Base-by-base conservation (phyloP, 495 filamentous ascomycete species). In the Parathielavia appendiculata region DNA sequence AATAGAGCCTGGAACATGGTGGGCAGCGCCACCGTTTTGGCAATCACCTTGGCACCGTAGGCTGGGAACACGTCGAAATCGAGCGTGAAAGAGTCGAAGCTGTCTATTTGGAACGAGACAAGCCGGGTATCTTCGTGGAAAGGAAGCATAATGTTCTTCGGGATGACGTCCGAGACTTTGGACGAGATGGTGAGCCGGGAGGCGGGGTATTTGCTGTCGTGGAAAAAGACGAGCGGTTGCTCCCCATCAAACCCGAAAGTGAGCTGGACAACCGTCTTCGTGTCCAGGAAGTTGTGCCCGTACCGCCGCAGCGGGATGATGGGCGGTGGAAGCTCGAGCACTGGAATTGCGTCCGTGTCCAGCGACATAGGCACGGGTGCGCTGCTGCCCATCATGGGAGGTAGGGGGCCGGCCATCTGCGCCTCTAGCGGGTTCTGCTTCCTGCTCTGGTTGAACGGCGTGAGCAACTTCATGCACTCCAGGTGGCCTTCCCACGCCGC, bases 21-120 rank as follows among this genome's bases (percentile, higher is more conserved):
- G 6, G 95, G 90, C 41, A 96, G 80, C 30, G 91, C 93, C 51
- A 96, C 90, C 19, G 89, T 92, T 72, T 93, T 92, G 12, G 93
- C 95, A 67, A 97, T 96, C 43, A 97, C 89, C 73, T 92, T 96
- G 16, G 91, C 92, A 48, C 93, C 93, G 68, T 97, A 97, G 0
- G 95, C 95, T 11, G 93, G 93, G 71, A 92, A 98, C 48, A 98
- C 89, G 68, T 97, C 95, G 69, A 97, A 96, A 71, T 98, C 93
- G 63, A 98, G 87, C 34, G 90, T 82, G 70, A 98, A 98, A 1
- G 90, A 87, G 43, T 92, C 88, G 49, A 97, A 74, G 54, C 87
- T 91, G 71, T 98, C 95, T 59, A 96, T 87, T 63, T 98, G 92
- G 75, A 98, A 98, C 9, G 92, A 95, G 55, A 97, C 85, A 39